Evolutionary conservation across 2,329 filamentous ascomycete genomes (phyloP).

Genomic region (Arthrobotrys megalospora): DNA sequence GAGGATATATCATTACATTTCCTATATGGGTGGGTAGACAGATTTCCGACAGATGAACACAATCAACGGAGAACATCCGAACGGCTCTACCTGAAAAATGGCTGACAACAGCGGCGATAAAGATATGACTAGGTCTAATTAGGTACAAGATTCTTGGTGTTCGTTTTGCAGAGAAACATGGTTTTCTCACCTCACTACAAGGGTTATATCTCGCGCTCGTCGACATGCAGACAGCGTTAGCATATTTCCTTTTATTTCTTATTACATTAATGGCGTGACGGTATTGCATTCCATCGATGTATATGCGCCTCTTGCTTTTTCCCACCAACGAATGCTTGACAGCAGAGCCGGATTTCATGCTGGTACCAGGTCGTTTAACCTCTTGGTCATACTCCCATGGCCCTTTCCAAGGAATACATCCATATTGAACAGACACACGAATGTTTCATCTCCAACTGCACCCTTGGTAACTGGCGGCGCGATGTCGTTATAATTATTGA

Average conservation of each 20-base stretch:
- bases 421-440: constrained; percentile 27
- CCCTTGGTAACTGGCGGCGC: constrained; percentile 27
- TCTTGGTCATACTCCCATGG: constrained; percentile 18
- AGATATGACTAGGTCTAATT: constrained; percentile 13
- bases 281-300: constrained; percentile 13
- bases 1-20: constrained; percentile 22
- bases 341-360: background rate
- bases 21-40: constrained; percentile 18
- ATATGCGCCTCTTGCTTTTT: constrained; percentile 23
- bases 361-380: constrained; percentile 24
- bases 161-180: constrained; percentile 15
- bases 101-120: constrained; percentile 11
- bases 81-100: constrained; percentile 1
- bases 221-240: constrained; percentile 16
- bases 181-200: constrained; percentile 11
- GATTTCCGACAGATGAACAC: constrained; percentile 5
- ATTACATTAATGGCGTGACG: constrained; percentile 35
- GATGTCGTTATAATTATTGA: constrained; percentile 37
- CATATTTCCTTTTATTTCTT: constrained; percentile 21
- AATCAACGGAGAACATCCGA: constrained; percentile 9
- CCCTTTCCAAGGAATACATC: constrained; percentile 23
- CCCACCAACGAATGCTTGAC: background rate
- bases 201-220: constrained; percentile 25
- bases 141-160: constrained; percentile 20
- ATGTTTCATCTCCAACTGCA: constrained; percentile 32